Evolutionary conservation across 345 rosid species (phyloP), one percentile per base, ranked within the genome.

Genomic region (Linum tenue): DNA sequence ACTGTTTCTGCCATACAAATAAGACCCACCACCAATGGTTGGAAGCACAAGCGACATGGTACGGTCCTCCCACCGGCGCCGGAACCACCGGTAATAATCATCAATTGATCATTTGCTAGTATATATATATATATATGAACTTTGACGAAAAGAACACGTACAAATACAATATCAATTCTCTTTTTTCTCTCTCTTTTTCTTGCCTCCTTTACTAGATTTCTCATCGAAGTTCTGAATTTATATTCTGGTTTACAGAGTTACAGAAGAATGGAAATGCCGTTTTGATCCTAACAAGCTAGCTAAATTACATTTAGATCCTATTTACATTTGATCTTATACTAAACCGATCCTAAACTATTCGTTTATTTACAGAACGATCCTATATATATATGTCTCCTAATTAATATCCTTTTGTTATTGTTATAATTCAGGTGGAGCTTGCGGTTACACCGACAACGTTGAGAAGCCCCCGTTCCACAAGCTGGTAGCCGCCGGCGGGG

Each of bases 21-120:
- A 7, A 48, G 9, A 48, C 9, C 53, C 3, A 48, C 53, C 9
- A 12, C 11, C 11, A 48, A 3, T 16, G 2, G 40, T 61, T 12
- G 37, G 40, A 56, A 5, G 89, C 81, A 3, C 81, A 77, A 2
- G 86, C 83, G 5, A 88, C 89, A 2, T 88, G 87, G 91, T 88
- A 82, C 9, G 89, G 95, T 6, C 70, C 71, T 57, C 73, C 87
- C 60, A 35, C 59, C 0, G 89, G 87, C 41, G 77, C 73, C 1
- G 87, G 91, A 67, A 79, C 73, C 14, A 77, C 74, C 9, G 86
- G 89, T 87, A 78, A 31, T 72, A 50, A 11, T 60, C 8, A 67
- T 2, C 5, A 2, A 67, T 3, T 48, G 1, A 66, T 37, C 36
- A 65, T n/a, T 39, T 17, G 40, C 39, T 38, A 22, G n/a, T 11